Percentiles rank a stretch among this genome's conserved stretches.
Conservation (phyloP, 2,329 filamentous ascomycete species). For the Aspergillus costaricaensis region DNA sequence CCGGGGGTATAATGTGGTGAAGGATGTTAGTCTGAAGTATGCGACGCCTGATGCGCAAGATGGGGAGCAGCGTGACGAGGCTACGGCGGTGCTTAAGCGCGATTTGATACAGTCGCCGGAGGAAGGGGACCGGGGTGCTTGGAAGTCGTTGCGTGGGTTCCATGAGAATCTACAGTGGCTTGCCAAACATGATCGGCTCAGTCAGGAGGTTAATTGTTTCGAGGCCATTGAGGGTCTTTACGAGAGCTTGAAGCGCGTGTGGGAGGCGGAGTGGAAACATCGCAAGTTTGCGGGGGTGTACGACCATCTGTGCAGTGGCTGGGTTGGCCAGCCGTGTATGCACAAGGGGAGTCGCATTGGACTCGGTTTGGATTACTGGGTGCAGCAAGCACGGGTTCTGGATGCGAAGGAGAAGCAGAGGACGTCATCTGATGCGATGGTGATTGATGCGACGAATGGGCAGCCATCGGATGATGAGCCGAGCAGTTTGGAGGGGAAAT, state of each 20-base stretch:
- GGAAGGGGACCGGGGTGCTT: conserved; percentile 34
- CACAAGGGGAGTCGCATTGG: conserved; percentile 44
- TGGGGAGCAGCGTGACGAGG: conserved; percentile 44
- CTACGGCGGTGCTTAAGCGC: conserved; percentile 45
- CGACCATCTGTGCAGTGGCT: conserved; percentile 45
- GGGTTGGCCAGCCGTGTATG: conserved; percentile 45
- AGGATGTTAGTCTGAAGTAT: conserved; percentile 47
- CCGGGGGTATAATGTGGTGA: conserved; percentile 41
- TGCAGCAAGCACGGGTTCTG: conserved; percentile 37
- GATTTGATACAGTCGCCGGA: conserved; percentile 38
- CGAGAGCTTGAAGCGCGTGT: conserved; percentile 45
- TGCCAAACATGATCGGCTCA: conserved; percentile 47
- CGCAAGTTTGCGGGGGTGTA: conserved; percentile 33
- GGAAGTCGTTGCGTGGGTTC: conserved; percentile 43
- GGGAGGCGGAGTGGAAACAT: conserved; percentile 43
- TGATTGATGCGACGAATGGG: conserved; percentile 29
- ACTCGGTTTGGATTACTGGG: conserved; percentile 47
- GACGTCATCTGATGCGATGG: conserved; percentile 35
- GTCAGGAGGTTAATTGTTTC: conserved; percentile 49
- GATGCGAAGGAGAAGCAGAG: conserved; percentile 30
- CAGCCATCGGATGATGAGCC: conserved; percentile 20
- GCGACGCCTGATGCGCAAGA: conserved; percentile 44
- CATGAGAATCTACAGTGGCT: conserved; percentile 48
- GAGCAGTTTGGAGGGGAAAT: conserved; percentile 29
- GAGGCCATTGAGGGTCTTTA: conserved; percentile 48